Base-by-base conservation (phyloP, 2,329 filamentous ascomycete genomes). In the Exophiala alcalophila region DNA sequence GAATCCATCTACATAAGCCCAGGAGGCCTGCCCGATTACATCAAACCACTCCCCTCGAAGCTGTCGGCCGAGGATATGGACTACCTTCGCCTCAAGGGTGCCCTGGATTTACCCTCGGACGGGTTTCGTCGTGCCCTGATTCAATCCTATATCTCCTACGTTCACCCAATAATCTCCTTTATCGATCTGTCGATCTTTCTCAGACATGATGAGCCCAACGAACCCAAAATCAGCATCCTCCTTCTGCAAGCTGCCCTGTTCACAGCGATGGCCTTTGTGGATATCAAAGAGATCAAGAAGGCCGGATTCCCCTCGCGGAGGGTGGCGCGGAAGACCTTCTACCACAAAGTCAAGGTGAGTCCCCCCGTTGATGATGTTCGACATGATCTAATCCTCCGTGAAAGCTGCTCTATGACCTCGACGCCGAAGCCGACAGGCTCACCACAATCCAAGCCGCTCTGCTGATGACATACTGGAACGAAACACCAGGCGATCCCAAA, bases 161-260 rank as follows among this genome's bases (percentile, higher is more conserved):
- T 95, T 5, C 84, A 96, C 62, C 87, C 89, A 1, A 95, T 87
- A 62, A 95, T 96, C 89, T 90, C 90, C 18, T 71, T 95, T 25
- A 68, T 96, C 49, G 88, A 81, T 45, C 55, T 81, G 32, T 72
- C 78, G 49, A 76, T 80, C 19, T 76, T 81, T 42, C 11, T 16
- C 16, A 24, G 30, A 11, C 57, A 80, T 7, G 63, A 63, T 41
- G 63, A 61, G 3, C 86, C 67, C 59, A 82, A 56, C 65, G 72
- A 76, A 30, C 74, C 78, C 54, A 37, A 11, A 7, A 75, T 89
- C 57, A 95, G 90, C 67, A 69, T 96, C 57, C 77, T 96, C 45
- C 70, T 95, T 2, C 95, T 94, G 64, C 90, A 96, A 61, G 86
- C 89, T 5, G 83, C 95, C 58, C 92, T 95, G 86, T 96, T 96